These are phyloP conservation scores for Pontederia crassipes DNA, from an alignment of 176 grass and related monocot species.

Conservation along the genomic window DNA sequence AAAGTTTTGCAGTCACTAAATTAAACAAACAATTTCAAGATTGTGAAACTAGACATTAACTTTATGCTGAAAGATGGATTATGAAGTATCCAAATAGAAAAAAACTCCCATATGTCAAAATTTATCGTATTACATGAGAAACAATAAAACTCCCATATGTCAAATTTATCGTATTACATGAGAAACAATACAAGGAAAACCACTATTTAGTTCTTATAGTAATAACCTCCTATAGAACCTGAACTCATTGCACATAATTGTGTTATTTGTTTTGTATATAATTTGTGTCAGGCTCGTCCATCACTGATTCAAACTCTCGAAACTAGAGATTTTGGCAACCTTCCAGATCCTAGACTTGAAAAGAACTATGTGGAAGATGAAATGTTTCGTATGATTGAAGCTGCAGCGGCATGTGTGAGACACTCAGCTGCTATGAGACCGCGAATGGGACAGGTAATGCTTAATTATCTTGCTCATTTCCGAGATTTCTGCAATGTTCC, in stretches of 20 bases:
- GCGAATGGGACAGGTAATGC: conserved; percentile 81
- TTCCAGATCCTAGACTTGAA: conserved; percentile 74
- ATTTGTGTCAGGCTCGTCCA: conserved; percentile 56
- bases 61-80: too few species aligned
- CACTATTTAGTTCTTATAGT: too few species aligned
- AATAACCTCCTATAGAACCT: too few species aligned
- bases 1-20: too few species aligned
- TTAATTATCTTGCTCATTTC: not conserved
- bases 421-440: conserved; percentile 86
- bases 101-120: too few species aligned
- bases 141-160: too few species aligned
- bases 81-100: too few species aligned
- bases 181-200: too few species aligned
- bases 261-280: not conserved
- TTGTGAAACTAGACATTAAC: too few species aligned
- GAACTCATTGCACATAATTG: not conserved
- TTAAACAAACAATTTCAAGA: too few species aligned
- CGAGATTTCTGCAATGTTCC: not conserved
- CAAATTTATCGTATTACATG: too few species aligned
- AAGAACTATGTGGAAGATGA: conserved; percentile 52
- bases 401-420: conserved; percentile 80
- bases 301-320: conserved; percentile 58
- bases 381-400: conserved; percentile 83
- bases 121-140: too few species aligned
- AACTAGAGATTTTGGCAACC: conserved; percentile 45